phyloP scores from a whole-genome alignment of 805 yeast species.

The Pichia kluyveri region DNA sequence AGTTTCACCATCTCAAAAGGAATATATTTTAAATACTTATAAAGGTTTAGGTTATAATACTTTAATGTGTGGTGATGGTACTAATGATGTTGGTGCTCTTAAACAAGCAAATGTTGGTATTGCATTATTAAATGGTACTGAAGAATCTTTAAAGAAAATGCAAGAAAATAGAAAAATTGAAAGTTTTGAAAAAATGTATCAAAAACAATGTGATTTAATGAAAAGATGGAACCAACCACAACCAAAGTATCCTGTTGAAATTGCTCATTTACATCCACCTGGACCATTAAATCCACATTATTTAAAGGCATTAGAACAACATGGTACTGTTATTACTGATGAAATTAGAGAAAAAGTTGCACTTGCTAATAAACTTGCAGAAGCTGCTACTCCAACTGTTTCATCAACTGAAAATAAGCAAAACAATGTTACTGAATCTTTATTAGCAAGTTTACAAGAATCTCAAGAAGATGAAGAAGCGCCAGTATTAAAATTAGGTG shows the following conservation, averaged over 20 bases:
- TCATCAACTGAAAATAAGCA: slow-evolving; percentile 26
- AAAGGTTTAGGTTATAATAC: slow-evolving; percentile 88
- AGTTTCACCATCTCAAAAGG: slow-evolving; percentile 95
- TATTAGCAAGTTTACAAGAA: slow-evolving; percentile 45
- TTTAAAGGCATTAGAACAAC: slow-evolving; percentile 73
- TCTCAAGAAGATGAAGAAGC: slow-evolving; percentile 68
- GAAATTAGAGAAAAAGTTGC: slow-evolving; percentile 58
- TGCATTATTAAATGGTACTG: slow-evolving; percentile 96
- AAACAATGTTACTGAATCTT: slow-evolving; percentile 45
- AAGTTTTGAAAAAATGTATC: slow-evolving; percentile 56
- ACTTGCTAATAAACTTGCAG: slow-evolving; percentile 30
- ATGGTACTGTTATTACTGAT: slow-evolving; percentile 71
- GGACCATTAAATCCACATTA: slow-evolving; percentile 88
- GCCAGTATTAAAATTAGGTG: slow-evolving; percentile 90
- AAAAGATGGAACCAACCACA: slow-evolving; percentile 74
- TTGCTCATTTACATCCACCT: slow-evolving; percentile 95
- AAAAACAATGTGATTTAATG: slow-evolving; percentile 76
- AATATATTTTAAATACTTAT: slow-evolving; percentile 72
- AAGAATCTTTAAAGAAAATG: slow-evolving; percentile 82
- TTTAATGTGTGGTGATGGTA: slow-evolving; percentile 99
- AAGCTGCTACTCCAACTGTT: slow-evolving; percentile 21
- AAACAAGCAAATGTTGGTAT: slow-evolving; percentile 98
- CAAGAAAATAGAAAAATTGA: slow-evolving; percentile 72
- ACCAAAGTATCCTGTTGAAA: slow-evolving; percentile 74
- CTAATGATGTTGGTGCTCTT: slow-evolving; percentile 99